phyloP scores from a whole-genome alignment of 306 rosid genomes.

The Rosa rugosa region DNA sequence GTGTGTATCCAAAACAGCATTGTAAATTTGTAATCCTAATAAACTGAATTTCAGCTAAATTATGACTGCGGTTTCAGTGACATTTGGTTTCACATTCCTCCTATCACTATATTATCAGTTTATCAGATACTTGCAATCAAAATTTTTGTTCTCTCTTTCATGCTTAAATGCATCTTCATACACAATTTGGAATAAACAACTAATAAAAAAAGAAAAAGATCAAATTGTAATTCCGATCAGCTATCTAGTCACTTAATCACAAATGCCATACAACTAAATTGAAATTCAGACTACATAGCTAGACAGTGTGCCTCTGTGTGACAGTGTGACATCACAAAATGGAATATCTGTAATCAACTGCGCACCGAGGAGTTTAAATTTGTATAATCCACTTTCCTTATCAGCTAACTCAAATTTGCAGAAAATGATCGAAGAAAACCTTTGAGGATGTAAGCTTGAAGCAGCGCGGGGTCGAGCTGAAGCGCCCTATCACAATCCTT shows the following conservation, averaged over 20 bases:
- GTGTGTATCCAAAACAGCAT: background rate
- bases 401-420: slow-evolving; percentile 3
- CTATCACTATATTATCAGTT: background rate
- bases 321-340: background rate
- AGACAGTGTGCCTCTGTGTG: background rate
- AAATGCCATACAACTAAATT: background rate
- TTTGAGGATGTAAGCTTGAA: slow-evolving; percentile 87
- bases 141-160: background rate
- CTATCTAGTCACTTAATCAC: background rate
- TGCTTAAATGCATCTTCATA: background rate
- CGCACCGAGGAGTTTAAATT: background rate
- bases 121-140: background rate
- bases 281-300: background rate
- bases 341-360: background rate
- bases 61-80: background rate
- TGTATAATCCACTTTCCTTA: background rate
- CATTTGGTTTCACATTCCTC: background rate
- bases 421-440: slow-evolving; percentile 37
- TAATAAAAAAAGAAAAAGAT: background rate
- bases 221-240: background rate
- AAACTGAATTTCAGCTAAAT: background rate
- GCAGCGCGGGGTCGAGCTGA: slow-evolving; percentile 66
- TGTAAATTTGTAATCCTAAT: background rate
- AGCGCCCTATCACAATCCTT: slow-evolving; percentile 92
- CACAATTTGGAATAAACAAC: no score